A percentile compares a stretch with the other conserved stretches of the same genome.
These are phyloP conservation scores for Irpex rosettiformis DNA, from an alignment of 1,284 basidiomycete genomes.

Conservation along the genomic window DNA sequence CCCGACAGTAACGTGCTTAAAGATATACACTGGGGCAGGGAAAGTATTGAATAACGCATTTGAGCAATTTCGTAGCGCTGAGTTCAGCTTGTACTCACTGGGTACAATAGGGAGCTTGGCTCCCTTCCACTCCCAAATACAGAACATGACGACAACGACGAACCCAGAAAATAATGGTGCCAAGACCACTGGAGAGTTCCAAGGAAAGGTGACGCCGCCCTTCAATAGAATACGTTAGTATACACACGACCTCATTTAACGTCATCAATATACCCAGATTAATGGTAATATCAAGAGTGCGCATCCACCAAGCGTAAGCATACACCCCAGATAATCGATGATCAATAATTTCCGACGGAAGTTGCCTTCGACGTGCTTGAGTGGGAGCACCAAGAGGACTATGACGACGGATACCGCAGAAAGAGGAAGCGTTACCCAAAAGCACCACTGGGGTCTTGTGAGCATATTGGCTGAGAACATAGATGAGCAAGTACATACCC, in stretches of 20 bases:
- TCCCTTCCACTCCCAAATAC: slow-evolving; percentile 71
- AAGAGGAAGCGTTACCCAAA: slow-evolving; percentile 67
- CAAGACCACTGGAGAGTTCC: slow-evolving; percentile 62
- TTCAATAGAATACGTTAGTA: slow-evolving; percentile 21
- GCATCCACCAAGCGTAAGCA: slow-evolving; percentile 59
- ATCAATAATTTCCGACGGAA: slow-evolving; percentile 61
- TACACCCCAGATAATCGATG: slow-evolving; percentile 63
- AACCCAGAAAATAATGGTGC: slow-evolving; percentile 59
- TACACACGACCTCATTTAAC: slow-evolving; percentile 1
- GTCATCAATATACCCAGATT: slow-evolving; percentile 55
- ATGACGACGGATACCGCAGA: slow-evolving; percentile 49
- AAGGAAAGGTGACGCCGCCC: slow-evolving; percentile 70
- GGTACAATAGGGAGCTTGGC: slow-evolving; percentile 68
- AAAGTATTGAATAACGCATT: background rate
- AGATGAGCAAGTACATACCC: slow-evolving; percentile 38
- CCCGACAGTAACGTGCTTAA: slow-evolving; percentile 64
- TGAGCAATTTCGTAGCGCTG: background rate
- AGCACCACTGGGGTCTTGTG: slow-evolving; percentile 45
- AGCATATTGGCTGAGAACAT: background rate
- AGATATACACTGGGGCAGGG: slow-evolving; percentile 57
- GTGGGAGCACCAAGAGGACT: slow-evolving; percentile 59
- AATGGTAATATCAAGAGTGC: slow-evolving; percentile 64
- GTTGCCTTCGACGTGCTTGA: slow-evolving; percentile 61
- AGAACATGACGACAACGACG: slow-evolving; percentile 53
- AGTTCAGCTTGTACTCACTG: slow-evolving; percentile 36